Conservation (phyloP, 2,329 filamentous ascomycete species). For the Epichloe gansuensis region DNA sequence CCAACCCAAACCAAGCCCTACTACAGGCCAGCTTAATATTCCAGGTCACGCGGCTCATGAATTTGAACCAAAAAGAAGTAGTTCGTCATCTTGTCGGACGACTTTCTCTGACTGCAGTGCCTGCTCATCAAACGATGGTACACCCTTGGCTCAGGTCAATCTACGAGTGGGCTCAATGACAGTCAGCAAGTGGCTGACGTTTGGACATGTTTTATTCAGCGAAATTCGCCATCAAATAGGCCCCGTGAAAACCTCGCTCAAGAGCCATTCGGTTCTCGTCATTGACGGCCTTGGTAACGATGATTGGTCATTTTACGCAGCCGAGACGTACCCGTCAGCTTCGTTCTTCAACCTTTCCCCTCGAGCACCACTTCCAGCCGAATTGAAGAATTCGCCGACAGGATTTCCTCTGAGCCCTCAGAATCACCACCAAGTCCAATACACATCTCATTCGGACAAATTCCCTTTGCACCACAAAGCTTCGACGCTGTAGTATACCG, state of each 20-base stretch:
- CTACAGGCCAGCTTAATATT: constrained; percentile 13
- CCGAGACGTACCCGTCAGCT: constrained; percentile 63
- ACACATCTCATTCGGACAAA: constrained; percentile 46
- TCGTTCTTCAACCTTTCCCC: constrained; percentile 68
- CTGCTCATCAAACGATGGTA: constrained; percentile 41
- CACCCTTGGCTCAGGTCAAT: constrained; percentile 59
- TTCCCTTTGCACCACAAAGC: constrained; percentile 65
- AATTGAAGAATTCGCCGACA: constrained; percentile 28
- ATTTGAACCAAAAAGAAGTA: constrained; percentile 17
- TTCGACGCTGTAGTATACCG: constrained; percentile 68
- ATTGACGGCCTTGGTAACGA: constrained; percentile 78
- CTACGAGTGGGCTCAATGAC: constrained; percentile 71
- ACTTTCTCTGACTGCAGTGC: constrained; percentile 34
- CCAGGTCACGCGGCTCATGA: not conserved
- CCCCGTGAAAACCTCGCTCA: constrained; percentile 21
- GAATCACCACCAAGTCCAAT: constrained; percentile 68
- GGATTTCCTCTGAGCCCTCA: constrained; percentile 45
- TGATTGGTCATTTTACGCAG: constrained; percentile 73
- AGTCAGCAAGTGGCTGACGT: constrained; percentile 78
- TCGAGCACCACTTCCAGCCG: constrained; percentile 36
- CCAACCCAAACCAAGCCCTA: constrained; percentile 27
- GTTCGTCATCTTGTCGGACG: constrained; percentile 19
- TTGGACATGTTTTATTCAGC: constrained; percentile 73
- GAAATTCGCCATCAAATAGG: constrained; percentile 61
- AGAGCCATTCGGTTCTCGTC: constrained; percentile 56